These are phyloP conservation scores for Suillus weaverae DNA, from an alignment of 768 basidiomycete species.

Conservation along the genomic window DNA sequence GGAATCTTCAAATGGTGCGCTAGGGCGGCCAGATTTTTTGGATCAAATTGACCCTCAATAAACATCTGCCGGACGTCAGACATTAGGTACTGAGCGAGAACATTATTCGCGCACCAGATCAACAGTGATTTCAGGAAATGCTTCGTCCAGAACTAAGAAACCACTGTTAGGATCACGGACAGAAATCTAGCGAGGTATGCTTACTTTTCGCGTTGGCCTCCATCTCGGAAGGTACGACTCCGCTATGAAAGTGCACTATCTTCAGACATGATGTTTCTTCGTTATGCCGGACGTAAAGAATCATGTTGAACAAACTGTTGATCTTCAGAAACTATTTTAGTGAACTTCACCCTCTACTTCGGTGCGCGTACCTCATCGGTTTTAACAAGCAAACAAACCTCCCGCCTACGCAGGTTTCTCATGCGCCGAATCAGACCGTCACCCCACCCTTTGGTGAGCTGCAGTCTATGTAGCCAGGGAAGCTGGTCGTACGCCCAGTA, in stretches of 20 bases:
- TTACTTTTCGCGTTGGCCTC: conserved; percentile 69
- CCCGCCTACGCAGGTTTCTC: conserved; percentile 47
- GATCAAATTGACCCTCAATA: conserved; percentile 44
- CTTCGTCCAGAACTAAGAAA: conserved; percentile 53
- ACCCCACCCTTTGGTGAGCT: conserved; percentile 43
- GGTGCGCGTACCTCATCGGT: conserved; percentile 56
- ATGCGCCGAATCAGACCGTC: conserved; percentile 44
- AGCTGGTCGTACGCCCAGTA: conserved; percentile 70
- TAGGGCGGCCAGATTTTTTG: conserved; percentile 47
- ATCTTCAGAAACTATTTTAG: conserved; percentile 43
- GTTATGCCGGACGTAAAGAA: conserved; percentile 64
- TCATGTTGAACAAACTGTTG: conserved; percentile 60
- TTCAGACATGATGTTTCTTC: conserved; percentile 72
- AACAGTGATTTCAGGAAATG: conserved; percentile 63
- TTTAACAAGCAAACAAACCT: conserved; percentile 61
- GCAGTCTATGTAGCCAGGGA: conserved; percentile 44
- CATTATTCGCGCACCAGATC: conserved; percentile 45
- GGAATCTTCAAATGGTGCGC: conserved; percentile 50
- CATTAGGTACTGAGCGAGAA: not conserved
- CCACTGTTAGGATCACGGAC: not conserved
- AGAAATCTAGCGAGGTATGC: not conserved
- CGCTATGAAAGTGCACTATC: conserved; percentile 64
- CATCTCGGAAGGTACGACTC: conserved; percentile 64
- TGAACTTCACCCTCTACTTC: not conserved
- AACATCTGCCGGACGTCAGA: conserved; percentile 38